Evolutionary conservation across 129 eudicot species (phyloP), one percentile per base, ranked within the genome.

Genomic region (Flaveria trinervia): DNA sequence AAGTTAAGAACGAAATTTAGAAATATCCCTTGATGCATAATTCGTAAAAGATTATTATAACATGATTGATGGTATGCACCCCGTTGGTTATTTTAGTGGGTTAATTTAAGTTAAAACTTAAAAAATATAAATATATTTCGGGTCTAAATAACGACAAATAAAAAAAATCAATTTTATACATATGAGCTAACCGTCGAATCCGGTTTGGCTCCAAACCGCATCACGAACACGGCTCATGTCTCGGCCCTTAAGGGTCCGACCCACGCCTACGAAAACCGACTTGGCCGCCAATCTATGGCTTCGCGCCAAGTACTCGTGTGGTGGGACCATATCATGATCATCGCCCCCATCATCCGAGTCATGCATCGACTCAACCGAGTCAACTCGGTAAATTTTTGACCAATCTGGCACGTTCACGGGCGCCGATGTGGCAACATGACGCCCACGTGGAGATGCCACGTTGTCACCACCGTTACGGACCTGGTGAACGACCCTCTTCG

Each of bases 161-260:
- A 39, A 68, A 9, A 68, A n/a, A 48, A 7, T 2, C 9, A 9
- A 15, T 64, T 70, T 41, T 50, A 22, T 59, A 72, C 43, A 14
- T 23, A 46, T 17, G 5, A 20, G 33, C 57, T 78, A 93, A 13
- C 98, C 98, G 23, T 94, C 89, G 60, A 91, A 94, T 54, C 98
- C 97, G 66, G 98, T 94, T 74, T 89, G 98, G 25, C 97, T 94
- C 98, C 98, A 94, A 43, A 94, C 97, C 0, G 97, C 98, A 16
- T 94, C 98, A 1, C 98, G 83, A 65, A 94, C 96, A 62, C 98
- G 93, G 68, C 97, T 94, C 89, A 94, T 7, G 75, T 94, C 97
- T 41, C 98, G 89, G 1, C 98, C 98, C 85, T 94, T 94, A n/a
- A 94, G 93, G 55, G 97, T 94, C 48, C 97, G 89, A 1, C 98